Evolutionary conservation across 495 filamentous ascomycete species (phyloP).

Genomic region (Corynascus novoguineensis): DNA sequence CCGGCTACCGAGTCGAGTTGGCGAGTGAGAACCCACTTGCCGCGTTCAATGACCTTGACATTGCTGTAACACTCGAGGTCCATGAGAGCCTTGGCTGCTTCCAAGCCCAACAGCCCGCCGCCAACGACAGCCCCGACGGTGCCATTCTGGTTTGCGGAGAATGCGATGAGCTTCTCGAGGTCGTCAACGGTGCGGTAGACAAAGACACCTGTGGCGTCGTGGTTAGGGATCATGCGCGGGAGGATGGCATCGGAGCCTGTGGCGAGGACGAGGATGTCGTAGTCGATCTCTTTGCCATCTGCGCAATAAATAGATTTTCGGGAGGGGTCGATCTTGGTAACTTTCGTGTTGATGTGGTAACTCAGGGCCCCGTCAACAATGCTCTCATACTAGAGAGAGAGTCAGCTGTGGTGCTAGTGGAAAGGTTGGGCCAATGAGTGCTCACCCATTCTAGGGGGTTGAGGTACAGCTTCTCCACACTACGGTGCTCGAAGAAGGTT

Average conservation of each 20-base stretch:
- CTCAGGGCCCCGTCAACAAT: slow-evolving; percentile 61
- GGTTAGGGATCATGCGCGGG: slow-evolving; percentile 71
- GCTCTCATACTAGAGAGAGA: slow-evolving; percentile 30
- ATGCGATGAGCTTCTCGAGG: slow-evolving; percentile 73
- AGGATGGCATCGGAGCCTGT: slow-evolving; percentile 89
- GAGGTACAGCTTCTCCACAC: slow-evolving; percentile 84
- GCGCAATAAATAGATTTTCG: slow-evolving; percentile 66
- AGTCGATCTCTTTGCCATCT: slow-evolving; percentile 63
- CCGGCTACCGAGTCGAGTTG: slow-evolving; percentile 87
- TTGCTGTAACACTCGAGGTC: slow-evolving; percentile 72
- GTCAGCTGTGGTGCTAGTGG: background rate
- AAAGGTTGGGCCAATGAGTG: background rate
- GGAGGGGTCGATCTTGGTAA: slow-evolving; percentile 61
- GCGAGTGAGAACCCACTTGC: slow-evolving; percentile 80
- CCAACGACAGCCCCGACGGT: slow-evolving; percentile 75
- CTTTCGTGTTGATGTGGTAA: slow-evolving; percentile 79
- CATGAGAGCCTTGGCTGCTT: slow-evolving; percentile 94
- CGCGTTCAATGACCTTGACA: slow-evolving; percentile 83
- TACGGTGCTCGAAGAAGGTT: slow-evolving; percentile 84
- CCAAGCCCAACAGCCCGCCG: slow-evolving; percentile 83
- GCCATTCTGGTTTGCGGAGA: slow-evolving; percentile 59
- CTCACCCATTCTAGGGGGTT: slow-evolving; percentile 86
- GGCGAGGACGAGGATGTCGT: slow-evolving; percentile 85
- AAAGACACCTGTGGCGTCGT: slow-evolving; percentile 84
- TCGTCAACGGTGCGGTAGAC: slow-evolving; percentile 93